A percentile compares a stretch with the other conserved stretches of the same genome.
These are phyloP conservation scores for Geotrichum citri-aurantii DNA, from an alignment of 1,139 yeast species.

Conservation along the genomic window DNA sequence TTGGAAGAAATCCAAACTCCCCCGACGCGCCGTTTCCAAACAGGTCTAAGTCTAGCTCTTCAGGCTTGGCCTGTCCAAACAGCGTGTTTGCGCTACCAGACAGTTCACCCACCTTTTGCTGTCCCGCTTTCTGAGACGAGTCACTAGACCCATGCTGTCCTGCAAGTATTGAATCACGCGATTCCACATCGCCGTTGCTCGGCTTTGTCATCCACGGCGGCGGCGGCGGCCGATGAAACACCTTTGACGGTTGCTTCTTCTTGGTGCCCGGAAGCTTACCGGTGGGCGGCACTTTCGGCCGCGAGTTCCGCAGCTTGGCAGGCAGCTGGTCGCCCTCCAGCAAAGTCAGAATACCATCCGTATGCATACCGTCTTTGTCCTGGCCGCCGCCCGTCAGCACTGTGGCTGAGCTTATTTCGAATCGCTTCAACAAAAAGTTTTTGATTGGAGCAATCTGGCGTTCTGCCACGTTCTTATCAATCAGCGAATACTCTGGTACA, in stretches of 20 bases:
- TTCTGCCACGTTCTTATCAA: constrained; percentile 46
- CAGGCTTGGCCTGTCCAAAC: not conserved
- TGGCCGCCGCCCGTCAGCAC: constrained; percentile 17
- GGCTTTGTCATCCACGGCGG: constrained; percentile 7
- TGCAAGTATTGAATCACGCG: not conserved
- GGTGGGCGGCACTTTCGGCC: constrained; percentile 88
- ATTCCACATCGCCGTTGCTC: not conserved
- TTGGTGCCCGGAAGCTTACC: constrained; percentile 76
- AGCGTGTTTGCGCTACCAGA: not conserved
- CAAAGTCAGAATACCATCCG: constrained; percentile 38
- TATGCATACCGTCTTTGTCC: constrained; percentile 23
- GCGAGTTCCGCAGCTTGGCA: constrained; percentile 67
- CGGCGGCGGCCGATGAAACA: constrained; percentile 24
- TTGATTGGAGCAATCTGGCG: constrained; percentile 53
- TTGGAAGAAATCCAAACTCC: not conserved
- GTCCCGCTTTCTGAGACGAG: not conserved
- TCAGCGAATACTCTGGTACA: constrained; percentile 38
- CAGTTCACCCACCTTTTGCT: not conserved
- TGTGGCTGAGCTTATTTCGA: constrained; percentile 27
- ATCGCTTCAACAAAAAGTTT: constrained; percentile 45
- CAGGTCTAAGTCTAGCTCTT: not conserved
- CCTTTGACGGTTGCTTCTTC: constrained; percentile 39
- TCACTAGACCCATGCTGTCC: not conserved
- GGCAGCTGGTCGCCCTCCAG: constrained; percentile 81
- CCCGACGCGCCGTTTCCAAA: constrained; percentile 5